These are phyloP conservation scores for Phytomonas sp. DNA, from an alignment of 208 protist species.

Conservation along the genomic window DNA sequence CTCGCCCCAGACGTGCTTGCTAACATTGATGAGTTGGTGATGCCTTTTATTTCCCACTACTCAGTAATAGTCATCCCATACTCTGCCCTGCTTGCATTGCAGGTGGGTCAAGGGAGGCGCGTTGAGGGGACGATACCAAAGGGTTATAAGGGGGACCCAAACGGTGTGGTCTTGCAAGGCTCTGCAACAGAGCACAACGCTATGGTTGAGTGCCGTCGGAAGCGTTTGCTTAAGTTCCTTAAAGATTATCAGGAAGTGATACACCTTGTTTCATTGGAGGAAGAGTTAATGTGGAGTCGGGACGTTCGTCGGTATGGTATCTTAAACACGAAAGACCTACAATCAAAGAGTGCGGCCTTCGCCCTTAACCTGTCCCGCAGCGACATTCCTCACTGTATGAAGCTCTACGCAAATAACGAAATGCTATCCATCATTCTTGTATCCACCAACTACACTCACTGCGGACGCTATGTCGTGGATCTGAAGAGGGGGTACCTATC, in stretches of 20 bases:
- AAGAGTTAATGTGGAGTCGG: slow-evolving; percentile 62
- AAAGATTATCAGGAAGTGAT: slow-evolving; percentile 47
- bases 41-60: slow-evolving; percentile 73
- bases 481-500: slow-evolving; percentile 26
- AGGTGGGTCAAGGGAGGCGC: slow-evolving; percentile 32
- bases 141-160: background rate
- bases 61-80: slow-evolving; percentile 73
- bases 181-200: slow-evolving; percentile 36
- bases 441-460: slow-evolving; percentile 40
- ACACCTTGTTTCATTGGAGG: slow-evolving; percentile 70
- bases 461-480: slow-evolving; percentile 59
- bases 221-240: slow-evolving; percentile 46
- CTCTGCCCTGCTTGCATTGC: slow-evolving; percentile 48
- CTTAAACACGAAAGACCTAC: slow-evolving; percentile 30
- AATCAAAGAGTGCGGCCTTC: slow-evolving; percentile 45
- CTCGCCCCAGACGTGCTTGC: slow-evolving; percentile 72
- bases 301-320: slow-evolving; percentile 73
- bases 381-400: slow-evolving; percentile 12
- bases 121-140: slow-evolving; percentile 30
- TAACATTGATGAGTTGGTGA: slow-evolving; percentile 60
- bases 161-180: slow-evolving; percentile 12
- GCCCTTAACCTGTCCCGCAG: slow-evolving; percentile 56
- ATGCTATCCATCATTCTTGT: slow-evolving; percentile 25
- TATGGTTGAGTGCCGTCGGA: slow-evolving; percentile 39
- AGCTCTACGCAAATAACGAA: slow-evolving; percentile 12